Conservation (phyloP, 805 yeast genomes). For the Candida succiphila region DNA sequence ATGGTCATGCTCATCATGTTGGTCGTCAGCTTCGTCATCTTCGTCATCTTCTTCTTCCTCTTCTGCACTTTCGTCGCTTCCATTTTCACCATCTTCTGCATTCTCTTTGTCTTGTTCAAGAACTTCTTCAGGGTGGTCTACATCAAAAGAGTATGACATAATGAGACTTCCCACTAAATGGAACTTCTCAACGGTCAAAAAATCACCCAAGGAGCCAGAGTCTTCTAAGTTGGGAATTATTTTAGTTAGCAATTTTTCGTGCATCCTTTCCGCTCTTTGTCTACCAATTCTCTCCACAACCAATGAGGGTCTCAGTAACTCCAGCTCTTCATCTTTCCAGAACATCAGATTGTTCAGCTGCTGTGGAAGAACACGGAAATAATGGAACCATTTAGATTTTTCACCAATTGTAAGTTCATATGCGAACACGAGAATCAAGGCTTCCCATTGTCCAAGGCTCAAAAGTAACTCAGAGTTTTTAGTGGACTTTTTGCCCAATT, state of each 20-base stretch:
- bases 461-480: conserved; percentile 25
- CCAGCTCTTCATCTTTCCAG: conserved; percentile 61
- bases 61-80: conserved; percentile 6
- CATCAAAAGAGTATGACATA: conserved; percentile 88
- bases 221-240: conserved; percentile 27
- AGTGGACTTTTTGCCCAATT: conserved; percentile 25
- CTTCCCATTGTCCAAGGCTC: conserved; percentile 63
- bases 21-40: conserved; percentile 10
- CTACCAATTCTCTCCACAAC: conserved; percentile 65
- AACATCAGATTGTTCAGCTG: conserved; percentile 64
- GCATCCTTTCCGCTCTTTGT: conserved; percentile 54
- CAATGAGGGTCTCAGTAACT: conserved; percentile 55
- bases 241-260: conserved; percentile 30
- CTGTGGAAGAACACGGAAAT: conserved; percentile 63
- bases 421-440: conserved; percentile 56
- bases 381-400: conserved; percentile 55
- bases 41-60: conserved; percentile 16
- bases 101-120: conserved; percentile 23
- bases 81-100: conserved; percentile 12
- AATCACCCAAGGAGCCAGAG: conserved; percentile 20
- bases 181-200: conserved; percentile 45
- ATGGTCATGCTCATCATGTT: conserved; percentile 19
- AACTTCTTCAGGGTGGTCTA: conserved; percentile 29
- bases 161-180: conserved; percentile 69
- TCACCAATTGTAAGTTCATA: conserved; percentile 44